phyloP scores from a whole-genome alignment of 2,329 filamentous ascomycete species.

The Botrytis galanthina region DNA sequence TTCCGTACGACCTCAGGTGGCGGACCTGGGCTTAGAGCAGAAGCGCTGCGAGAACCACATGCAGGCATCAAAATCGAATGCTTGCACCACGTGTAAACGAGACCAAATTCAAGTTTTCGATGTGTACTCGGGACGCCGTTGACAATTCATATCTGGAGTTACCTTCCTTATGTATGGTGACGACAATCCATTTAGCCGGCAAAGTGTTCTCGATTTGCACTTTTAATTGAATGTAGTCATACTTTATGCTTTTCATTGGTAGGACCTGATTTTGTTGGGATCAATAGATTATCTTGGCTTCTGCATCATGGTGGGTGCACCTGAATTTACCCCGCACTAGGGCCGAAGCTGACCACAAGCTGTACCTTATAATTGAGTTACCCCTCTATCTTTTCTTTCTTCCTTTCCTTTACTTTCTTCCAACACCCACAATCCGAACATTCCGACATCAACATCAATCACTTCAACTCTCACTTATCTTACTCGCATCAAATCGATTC shows the following conservation, averaged over 20 bases:
- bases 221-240: background rate
- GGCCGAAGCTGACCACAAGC: background rate
- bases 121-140: background rate
- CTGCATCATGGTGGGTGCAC: background rate
- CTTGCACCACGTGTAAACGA: background rate
- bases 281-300: background rate
- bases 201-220: background rate
- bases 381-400: background rate
- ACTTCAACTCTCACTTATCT: background rate
- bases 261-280: background rate
- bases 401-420: background rate
- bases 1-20: too few species aligned
- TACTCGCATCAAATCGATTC: slow-evolving; percentile 32
- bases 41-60: too few species aligned
- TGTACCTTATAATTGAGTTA: background rate
- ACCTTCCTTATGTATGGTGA: background rate
- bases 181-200: background rate
- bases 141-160: background rate
- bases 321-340: background rate
- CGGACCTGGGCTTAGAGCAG: too few species aligned
- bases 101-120: background rate
- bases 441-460: background rate
- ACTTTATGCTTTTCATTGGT: background rate
- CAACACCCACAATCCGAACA: background rate
- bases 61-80: too few species aligned